Base-by-base conservation (phyloP, 306 rosid genomes). In the Cicer arietinum region DNA sequence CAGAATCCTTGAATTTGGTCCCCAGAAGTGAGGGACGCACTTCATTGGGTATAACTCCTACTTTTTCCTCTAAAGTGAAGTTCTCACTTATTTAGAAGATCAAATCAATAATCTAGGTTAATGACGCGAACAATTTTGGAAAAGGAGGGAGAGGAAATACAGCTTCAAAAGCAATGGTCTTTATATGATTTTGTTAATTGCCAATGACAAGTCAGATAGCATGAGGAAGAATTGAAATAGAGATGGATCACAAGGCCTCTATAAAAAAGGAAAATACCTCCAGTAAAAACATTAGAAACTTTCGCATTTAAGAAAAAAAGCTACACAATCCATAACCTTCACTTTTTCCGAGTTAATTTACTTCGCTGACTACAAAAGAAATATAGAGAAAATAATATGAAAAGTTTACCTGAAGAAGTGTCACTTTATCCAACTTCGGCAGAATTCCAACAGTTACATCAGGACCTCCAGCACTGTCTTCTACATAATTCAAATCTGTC, bases 391-490 rank as follows among this genome's bases (percentile, higher is more conserved):
- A 2, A 72, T 60, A 73, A 77, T 40, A 44, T 47, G 44, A 64
- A 68, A 44, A 44, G 10, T 45, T 50, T 74, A 89, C 97, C 97
- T 94, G 96, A 65, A 94, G 93, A 73, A 94, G 91, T 56, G 97
- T 90, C 64, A 94, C 90, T 87, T 88, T 91, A 71, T 94, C 97
- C 81, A 88, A 64, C 88, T 91, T 90, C 6, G 94, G 96, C 48
- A 94, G 86, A 83, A 87, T 81, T 59, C 97, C 98, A 7, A 91
- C 82, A 16, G 96, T 91, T 78, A 94, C 96, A 88, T 94, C 96
- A 80, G 98, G 85, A 59, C 97, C 98, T 58, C 98, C 96, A 70
- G 97, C 97, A 88, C 98, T 94, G 71, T 94, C 97, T 84, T 94
- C 98, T 10, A 87, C 90, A 67, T 94, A 91, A 79, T 91, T 94